Conservation (phyloP, 2,329 filamentous ascomycete genomes). For the Nemania sp. region DNA sequence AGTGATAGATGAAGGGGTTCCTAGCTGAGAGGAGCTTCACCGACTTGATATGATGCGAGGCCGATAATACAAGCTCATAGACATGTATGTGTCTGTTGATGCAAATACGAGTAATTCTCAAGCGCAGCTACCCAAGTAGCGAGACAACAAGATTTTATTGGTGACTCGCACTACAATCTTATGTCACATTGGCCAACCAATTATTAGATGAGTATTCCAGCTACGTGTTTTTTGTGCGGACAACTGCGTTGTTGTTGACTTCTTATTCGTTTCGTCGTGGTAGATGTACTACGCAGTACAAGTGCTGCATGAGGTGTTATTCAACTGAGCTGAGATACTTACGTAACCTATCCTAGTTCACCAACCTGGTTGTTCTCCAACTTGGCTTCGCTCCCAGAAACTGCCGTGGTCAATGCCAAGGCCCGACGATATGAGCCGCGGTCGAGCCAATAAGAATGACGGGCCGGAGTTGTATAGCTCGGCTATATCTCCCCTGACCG, state of each 20-base stretch:
- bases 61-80: neutral
- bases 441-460: slow-evolving; percentile 11
- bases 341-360: neutral
- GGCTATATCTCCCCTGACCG: slow-evolving; percentile 20
- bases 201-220: too few relatives aligned
- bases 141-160: too few relatives aligned
- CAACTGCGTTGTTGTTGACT: too few relatives aligned
- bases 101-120: neutral
- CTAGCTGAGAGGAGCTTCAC: neutral
- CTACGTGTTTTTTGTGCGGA: too few relatives aligned
- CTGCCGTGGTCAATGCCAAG: slow-evolving; percentile 28
- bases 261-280: too few relatives aligned
- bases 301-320: too few relatives aligned
- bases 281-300: too few relatives aligned
- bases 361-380: neutral
- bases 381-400: slow-evolving; percentile 18
- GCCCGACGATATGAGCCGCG: slow-evolving; percentile 16
- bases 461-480: slow-evolving; percentile 16
- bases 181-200: too few relatives aligned
- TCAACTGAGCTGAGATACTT: neutral
- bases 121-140: neutral
- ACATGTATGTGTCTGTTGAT: too few relatives aligned
- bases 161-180: too few relatives aligned
- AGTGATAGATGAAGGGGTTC: slow-evolving; percentile 9
- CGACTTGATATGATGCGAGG: neutral